Conservation (phyloP, 148 eudicot genomes). For the Tetragonia tetragonoides region DNA sequence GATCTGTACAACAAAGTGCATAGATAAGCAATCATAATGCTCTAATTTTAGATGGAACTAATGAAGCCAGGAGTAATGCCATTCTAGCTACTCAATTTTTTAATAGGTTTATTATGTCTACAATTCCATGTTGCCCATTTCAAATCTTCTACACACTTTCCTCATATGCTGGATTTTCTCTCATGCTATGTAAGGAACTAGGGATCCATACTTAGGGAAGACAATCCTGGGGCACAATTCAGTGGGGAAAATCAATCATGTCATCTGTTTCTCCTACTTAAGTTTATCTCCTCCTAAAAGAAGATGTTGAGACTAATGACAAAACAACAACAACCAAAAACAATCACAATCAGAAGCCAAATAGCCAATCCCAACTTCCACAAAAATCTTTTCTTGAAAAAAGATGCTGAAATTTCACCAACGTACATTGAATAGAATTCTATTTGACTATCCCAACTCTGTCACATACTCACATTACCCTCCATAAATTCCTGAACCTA, state of each 20-base stretch:
- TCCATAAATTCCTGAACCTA: background rate
- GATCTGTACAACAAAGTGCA: background rate
- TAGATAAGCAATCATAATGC: background rate
- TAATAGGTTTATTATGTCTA: background rate
- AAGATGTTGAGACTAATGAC: background rate
- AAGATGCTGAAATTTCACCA: background rate
- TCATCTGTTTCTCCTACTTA: too few species aligned
- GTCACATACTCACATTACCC: background rate
- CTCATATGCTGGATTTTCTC: background rate
- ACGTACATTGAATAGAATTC: background rate
- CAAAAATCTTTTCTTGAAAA: background rate
- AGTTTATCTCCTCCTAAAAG: background rate
- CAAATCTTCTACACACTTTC: background rate
- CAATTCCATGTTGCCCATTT: background rate
- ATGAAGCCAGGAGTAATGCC: background rate
- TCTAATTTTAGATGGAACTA: background rate
- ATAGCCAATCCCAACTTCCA: background rate
- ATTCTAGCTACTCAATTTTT: background rate
- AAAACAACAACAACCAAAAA: background rate
- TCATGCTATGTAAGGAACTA: too few species aligned
- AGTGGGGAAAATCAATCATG: too few species aligned
- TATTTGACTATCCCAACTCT: background rate
- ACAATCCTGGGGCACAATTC: background rate
- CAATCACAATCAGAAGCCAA: background rate
- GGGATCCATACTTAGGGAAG: background rate